Evolutionary conservation across 495 filamentous ascomycete genomes (phyloP).

Genomic region (Xylaria flabelliformis): DNA sequence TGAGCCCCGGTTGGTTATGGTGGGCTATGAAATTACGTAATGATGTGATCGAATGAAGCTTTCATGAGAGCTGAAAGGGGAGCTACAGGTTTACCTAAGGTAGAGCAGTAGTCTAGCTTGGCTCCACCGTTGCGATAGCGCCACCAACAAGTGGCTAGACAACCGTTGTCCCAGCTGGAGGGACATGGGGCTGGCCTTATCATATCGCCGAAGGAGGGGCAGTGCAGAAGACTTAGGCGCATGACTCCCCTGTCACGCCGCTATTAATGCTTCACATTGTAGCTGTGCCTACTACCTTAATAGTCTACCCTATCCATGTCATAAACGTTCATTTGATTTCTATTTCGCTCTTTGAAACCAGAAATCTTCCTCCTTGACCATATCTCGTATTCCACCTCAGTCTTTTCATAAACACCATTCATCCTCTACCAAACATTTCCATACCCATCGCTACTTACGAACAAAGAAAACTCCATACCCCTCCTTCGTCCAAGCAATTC

Average conservation of each 20-base stretch:
- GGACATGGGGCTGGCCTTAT: background rate
- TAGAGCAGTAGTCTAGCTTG: background rate
- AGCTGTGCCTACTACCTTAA: background rate
- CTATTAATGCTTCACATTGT: constrained; percentile 1
- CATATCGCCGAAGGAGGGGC: constrained; percentile 10
- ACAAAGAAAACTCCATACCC: constrained; percentile 13
- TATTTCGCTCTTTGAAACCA: background rate
- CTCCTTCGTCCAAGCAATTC: constrained; percentile 1
- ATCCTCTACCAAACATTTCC: background rate
- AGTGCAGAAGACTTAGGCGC: background rate
- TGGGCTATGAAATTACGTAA: background rate
- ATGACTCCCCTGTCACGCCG: constrained; percentile 19
- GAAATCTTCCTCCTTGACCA: background rate
- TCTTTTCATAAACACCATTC: background rate
- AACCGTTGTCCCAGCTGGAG: background rate
- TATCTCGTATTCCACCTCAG: background rate
- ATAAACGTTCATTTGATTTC: background rate
- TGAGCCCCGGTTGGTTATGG: background rate
- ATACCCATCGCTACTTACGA: background rate
- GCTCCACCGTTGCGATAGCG: constrained; percentile 9
- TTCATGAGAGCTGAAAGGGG: constrained; percentile 16
- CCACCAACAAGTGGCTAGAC: background rate
- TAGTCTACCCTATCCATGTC: background rate
- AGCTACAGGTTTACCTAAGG: background rate
- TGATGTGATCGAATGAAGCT: constrained; percentile 12